Base-by-base conservation (phyloP, 257 asterid species). In the Solanum dulcamara region DNA sequence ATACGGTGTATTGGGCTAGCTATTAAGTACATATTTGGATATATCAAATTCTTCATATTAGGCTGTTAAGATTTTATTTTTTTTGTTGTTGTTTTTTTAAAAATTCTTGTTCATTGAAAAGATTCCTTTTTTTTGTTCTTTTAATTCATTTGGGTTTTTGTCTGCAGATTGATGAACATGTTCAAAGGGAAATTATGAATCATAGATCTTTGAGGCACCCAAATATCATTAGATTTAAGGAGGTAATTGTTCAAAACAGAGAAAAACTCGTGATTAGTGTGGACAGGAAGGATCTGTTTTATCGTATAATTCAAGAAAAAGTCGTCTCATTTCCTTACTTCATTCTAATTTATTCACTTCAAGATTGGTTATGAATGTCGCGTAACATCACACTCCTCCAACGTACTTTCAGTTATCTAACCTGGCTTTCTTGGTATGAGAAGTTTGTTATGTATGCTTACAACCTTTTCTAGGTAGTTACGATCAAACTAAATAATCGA, bases 81-180 rank as follows among this genome's bases (percentile, higher is more conserved):
- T 11, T 13, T 10, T 46, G n/a, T n/a, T n/a, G n/a, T n/a, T n/a
- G n/a, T 44, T 44, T 44, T 11, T 44, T 46, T 12, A 14, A 5
- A 1, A n/a, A n/a, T n/a, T 77, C 26, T 26, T 17, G 44, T 71
- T n/a, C n/a, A n/a, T n/a, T n/a, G n/a, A n/a, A n/a, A n/a, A n/a
- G n/a, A n/a, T n/a, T n/a, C n/a, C n/a, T 20, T 4, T 10, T 17
- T 33, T 70, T 9, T 20, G 6, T 67, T 17, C 20, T 62, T 64
- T 28, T 28, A 38, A 4, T 83, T 86, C 30, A 26, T 81, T 57
- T 79, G 33, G 8, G 2, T 1, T 48, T 28, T 20, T 51, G 9
- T 24, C 24, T 70, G 90, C 88, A 91, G 93, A 91, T 91, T 87
- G 93, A 91, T 86, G 93, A 91, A 85, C 91, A 91, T 88, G 93